Evolutionary conservation across 306 rosid species (phyloP), one percentile per base, ranked within the genome.

Genomic region (Lagenaria siceraria): DNA sequence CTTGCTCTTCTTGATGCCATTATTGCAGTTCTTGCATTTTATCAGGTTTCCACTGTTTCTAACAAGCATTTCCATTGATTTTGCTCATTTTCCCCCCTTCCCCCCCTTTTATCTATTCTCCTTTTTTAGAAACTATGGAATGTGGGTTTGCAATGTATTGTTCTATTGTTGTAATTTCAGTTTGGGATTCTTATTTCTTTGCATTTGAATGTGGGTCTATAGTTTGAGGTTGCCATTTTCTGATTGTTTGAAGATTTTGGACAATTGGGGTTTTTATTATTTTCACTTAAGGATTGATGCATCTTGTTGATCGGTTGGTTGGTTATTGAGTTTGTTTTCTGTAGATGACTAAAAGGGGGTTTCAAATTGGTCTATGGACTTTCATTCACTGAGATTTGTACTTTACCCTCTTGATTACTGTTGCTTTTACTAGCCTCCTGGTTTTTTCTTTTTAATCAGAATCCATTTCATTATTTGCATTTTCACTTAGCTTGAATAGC

Each of bases 1-100:
- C 90, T 92, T 77, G 93, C 97, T 81, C 66, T 95, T 35, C 66
- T 92, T 82, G 88, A 88, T 74, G 92, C 83, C 69, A 43, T 87
- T 60, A 70, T 95, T 83, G 87, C 93, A 43, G 80, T 71, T 83
- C 79, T 95, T 65, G 91, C 97, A 18, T 88, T 78, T 78, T 84
- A 68, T 78, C 98, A 95, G 98, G 98, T 94, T 86, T 81, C 66
- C 75, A 72, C 75, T 27, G 75, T 61, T 88, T 61, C 79, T 84
- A 74, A 13, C 63, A 7, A n/a, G 4, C 72, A 36, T 46, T 78
- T 35, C 42, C 27, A 36, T 72, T 31, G 46, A 25, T 12, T 40
- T 62, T 24, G 19, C n/a, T 69, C 22, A n/a, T 33, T 33, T 33
- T 4, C 36, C 10, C 25, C 8, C 46, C n/a, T n/a, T n/a, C 0